Evolutionary conservation across 2,329 filamentous ascomycete genomes (phyloP), one percentile per base, ranked within the genome.

Genomic region (Fusarium chlamydosporum): DNA sequence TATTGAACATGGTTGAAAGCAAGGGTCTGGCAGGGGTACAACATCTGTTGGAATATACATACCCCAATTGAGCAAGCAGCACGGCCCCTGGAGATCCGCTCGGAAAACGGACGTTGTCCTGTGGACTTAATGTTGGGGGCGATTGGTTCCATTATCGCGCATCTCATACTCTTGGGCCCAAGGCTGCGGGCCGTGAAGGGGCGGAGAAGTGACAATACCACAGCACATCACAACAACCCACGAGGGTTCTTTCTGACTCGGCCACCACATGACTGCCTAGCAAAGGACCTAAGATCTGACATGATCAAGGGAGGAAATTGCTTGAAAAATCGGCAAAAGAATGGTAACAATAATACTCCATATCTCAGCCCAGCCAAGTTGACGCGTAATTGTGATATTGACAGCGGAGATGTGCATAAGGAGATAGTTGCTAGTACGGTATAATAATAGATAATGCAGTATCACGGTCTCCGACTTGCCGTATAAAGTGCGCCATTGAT

Each of bases 1-100:
- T 65, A 72, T 61, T 60, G 47, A 62, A 65, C 67, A 54, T 56
- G 67, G 61, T 48, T 42, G 40, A 48, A 42, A 47, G 41, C 70
- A 54, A 56, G 65, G 50, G 51, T 61, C 45, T 55, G 59, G 61
- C 57, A 55, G 52, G 68, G 58, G 57, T 68, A 60, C 56, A 42
- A 60, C 56, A 42, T 59, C 65, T 50, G 48, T 66, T 59, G 43
- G 52, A 42, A 66, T 65, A 54, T 64, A 45, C 40, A 54, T 64
- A 45, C 40, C 62, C 63, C 54, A 64, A 65, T 60, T 31, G 31
- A 74, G 71, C 40, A 71, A 72, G 62, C 72, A 70, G 61, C 46
- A 71, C 67, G 68, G 51, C 68, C 51, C 62, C 50, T 57, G 50
- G 38, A 67, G 47, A 43, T 56, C 67, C 48, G 47, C 58, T 53